phyloP scores from a whole-genome alignment of 2,329 filamentous ascomycete species.

The Ophiostoma sp. region DNA sequence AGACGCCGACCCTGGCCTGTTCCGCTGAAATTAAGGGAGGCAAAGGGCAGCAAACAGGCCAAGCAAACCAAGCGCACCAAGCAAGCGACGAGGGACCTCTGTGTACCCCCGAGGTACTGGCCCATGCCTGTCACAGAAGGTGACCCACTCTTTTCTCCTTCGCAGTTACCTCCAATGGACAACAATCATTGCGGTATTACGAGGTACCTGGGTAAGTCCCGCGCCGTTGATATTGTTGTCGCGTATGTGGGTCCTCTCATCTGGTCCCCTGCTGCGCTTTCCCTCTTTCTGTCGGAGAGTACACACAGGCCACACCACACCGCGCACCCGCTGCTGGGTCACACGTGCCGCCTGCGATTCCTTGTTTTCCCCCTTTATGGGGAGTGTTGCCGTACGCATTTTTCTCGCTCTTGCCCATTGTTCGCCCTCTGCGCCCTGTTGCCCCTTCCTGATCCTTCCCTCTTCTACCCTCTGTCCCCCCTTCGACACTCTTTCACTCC shows the following conservation, averaged over 20 bases:
- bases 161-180: not conserved
- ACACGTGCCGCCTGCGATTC: not conserved
- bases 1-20: constrained; percentile 10
- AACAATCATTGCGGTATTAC: not conserved
- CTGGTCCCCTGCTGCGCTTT: constrained; percentile 23
- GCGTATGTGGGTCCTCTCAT: constrained; percentile 25
- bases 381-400: not conserved
- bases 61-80: constrained; percentile 13
- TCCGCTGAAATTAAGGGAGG: constrained; percentile 15
- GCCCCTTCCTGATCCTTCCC: constrained; percentile 12
- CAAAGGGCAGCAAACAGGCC: not conserved
- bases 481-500: constrained; percentile 6
- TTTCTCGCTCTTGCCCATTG: not conserved
- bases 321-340: not conserved
- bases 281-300: constrained; percentile 14
- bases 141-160: not conserved
- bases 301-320: not conserved
- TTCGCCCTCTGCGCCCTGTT: not conserved
- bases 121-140: not conserved
- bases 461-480: constrained; percentile 4
- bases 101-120: constrained; percentile 10
- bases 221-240: constrained; percentile 22
- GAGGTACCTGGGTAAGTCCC: not conserved
- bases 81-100: not conserved
- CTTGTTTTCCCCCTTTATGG: constrained; percentile 7